Base-by-base conservation (phyloP, 495 filamentous ascomycete species). In the Penicillium herquei region DNA sequence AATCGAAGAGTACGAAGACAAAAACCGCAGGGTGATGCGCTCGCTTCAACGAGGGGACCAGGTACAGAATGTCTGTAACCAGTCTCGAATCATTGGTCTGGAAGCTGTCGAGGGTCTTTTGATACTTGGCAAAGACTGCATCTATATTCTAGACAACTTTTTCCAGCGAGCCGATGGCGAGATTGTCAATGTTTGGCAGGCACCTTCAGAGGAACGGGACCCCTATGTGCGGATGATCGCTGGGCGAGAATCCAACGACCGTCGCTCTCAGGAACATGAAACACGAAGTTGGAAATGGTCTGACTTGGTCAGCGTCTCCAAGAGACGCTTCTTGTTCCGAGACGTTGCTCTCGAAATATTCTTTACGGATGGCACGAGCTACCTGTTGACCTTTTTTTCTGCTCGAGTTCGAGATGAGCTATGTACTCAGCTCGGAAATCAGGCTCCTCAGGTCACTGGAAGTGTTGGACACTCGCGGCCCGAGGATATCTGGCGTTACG, bases 311-410 rank as follows among this genome's bases (percentile, higher is more conserved):
- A 98, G 93, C 71, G 88, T 97, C n/a, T 97, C 92, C 12, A 98
- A 98, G 70, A 83, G 94, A 12, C 86, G 92, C 21, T 98, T 97
- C 71, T 76, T 98, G 1, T 96, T 96, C 70, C 88, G 94, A 21
- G 94, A 98, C 67, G 94, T 98, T 37, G 92, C 89, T 0, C 84
- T 98, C 31, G 94, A 98, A 66, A 80, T 97, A 3, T 98, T 98
- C 76, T 98, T 98, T 67, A 88, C 91, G 0, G 95, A 98, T 73
- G 94, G 94, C 10, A 85, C 90, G 42, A 98, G 95, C 72, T 98
- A 96, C 68, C 79, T 98, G 26, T 71, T 98, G 32, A 96, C 92
- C 0, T 86, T 90, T 2, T 87, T 88, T 41, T 89, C 87, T 34
- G 78, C 85, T 1, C 67, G 74, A 37, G 78, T 84, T 55, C 82